Percentiles rank a stretch among this genome's conserved stretches.
These are phyloP conservation scores for Poa annua DNA, from an alignment of 176 grass and related monocot genomes.

Conservation along the genomic window DNA sequence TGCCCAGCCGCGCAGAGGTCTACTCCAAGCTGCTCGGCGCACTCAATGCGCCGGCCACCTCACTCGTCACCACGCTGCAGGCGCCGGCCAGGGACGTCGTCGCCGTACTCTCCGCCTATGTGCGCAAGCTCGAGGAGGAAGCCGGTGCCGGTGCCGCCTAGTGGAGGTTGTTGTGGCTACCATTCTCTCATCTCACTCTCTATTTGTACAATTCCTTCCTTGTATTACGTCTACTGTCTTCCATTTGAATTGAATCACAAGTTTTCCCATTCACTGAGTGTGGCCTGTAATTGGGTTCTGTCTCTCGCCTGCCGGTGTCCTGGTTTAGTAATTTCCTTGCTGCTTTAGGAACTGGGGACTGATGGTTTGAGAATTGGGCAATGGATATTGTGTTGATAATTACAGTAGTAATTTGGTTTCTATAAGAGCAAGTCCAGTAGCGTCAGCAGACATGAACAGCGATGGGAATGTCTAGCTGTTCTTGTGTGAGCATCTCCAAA, in stretches of 20 bases:
- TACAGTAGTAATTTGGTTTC: neutral
- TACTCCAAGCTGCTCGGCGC: constrained; percentile 82
- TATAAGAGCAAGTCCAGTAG: constrained; percentile 1
- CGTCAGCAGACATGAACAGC: neutral
- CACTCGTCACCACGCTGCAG: constrained; percentile 71
- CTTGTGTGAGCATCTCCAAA: neutral
- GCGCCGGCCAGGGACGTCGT: constrained; percentile 65
- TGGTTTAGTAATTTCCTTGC: no score
- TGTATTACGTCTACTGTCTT: constrained; percentile 43
- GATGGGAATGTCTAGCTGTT: neutral
- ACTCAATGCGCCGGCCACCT: constrained; percentile 69
- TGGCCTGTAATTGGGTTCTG: neutral
- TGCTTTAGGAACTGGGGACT: neutral
- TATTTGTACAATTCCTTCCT: constrained; percentile 46
- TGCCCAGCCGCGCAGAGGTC: constrained; percentile 86
- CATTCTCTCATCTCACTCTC: constrained; percentile 22
- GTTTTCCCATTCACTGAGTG: constrained; percentile 31
- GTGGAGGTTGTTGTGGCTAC: constrained; percentile 32
- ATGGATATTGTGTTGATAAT: neutral
- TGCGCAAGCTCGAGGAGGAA: constrained; percentile 73
- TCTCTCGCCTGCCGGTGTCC: neutral
- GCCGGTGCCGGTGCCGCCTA: constrained; percentile 39
- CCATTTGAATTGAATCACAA: constrained; percentile 52
- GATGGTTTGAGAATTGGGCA: neutral
- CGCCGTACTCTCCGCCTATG: constrained; percentile 63